Conservation (phyloP, 805 yeast genomes). For the Yarrowia deformans region DNA sequence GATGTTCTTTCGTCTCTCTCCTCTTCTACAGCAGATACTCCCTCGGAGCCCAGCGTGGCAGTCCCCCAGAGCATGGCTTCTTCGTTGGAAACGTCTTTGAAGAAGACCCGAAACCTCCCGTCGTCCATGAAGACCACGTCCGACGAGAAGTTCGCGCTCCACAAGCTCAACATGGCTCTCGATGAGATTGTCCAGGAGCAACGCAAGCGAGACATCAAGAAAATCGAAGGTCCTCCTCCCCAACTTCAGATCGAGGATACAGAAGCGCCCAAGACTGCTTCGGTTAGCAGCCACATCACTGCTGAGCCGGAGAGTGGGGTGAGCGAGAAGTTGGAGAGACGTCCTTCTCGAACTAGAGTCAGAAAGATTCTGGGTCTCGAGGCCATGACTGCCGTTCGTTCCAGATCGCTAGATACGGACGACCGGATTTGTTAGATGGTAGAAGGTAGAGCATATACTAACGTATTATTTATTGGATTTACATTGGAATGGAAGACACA, state of each 20-base stretch:
- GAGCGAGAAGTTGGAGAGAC: slow-evolving; percentile 39
- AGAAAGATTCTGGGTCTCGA: slow-evolving; percentile 43
- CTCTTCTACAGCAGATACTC: slow-evolving; percentile 29
- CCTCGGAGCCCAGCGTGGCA: slow-evolving; percentile 24
- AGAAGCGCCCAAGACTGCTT: neutral
- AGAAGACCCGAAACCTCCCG: slow-evolving; percentile 29
- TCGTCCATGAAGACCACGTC: slow-evolving; percentile 36
- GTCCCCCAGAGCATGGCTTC: slow-evolving; percentile 29
- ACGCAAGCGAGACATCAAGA: slow-evolving; percentile 18
- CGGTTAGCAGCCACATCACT: slow-evolving; percentile 13
- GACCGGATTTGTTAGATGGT: slow-evolving; percentile 41
- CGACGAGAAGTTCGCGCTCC: slow-evolving; percentile 44
- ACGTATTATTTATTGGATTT: slow-evolving; percentile 12
- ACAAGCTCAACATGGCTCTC: slow-evolving; percentile 48
- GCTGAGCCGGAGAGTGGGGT: slow-evolving; percentile 34
- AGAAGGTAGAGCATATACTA: slow-evolving; percentile 13
- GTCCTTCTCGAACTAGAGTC: slow-evolving; percentile 43
- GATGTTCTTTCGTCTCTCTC: slow-evolving; percentile 28
- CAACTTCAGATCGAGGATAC: neutral
- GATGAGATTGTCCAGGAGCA: slow-evolving; percentile 47
- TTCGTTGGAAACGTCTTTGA: slow-evolving; percentile 18
- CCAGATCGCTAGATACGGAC: slow-evolving; percentile 43
- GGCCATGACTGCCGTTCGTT: slow-evolving; percentile 43
- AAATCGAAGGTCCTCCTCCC: slow-evolving; percentile 14
- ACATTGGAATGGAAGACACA: neutral